Conservation (phyloP, 129 eudicot genomes). For the Tagetes erecta region DNA sequence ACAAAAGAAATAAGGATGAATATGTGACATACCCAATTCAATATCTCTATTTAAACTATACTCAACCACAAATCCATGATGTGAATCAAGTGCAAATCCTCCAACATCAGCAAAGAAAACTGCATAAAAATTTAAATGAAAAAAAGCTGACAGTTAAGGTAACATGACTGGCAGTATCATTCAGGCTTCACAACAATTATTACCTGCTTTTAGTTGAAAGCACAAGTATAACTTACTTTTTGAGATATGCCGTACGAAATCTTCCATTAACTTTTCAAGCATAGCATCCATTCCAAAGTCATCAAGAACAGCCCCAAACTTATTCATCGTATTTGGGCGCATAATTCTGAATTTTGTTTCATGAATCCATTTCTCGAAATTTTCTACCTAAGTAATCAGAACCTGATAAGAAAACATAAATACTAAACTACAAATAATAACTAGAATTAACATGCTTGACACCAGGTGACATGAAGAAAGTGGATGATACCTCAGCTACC, state of each 20-base stretch:
- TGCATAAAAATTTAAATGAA: conserved; percentile 36
- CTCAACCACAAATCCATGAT: conserved; percentile 94
- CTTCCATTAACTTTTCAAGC: conserved; percentile 84
- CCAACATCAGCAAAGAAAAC: conserved; percentile 93
- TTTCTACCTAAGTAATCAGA: conserved; percentile 72
- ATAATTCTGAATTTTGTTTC: conserved; percentile 79
- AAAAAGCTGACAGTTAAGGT: conserved; percentile 8
- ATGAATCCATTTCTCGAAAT: conserved; percentile 77
- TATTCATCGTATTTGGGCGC: conserved; percentile 90
- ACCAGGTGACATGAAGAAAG: conserved; percentile 19
- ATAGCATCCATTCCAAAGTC: conserved; percentile 85
- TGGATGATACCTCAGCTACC: conserved; percentile 68
- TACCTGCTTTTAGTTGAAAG: neutral
- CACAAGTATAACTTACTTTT: conserved; percentile 44
- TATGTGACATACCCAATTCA: conserved; percentile 60
- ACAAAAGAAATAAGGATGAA: conserved; percentile 18
- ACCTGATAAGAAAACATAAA: conserved; percentile 46
- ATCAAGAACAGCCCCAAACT: conserved; percentile 89
- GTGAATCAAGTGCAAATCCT: conserved; percentile 81
- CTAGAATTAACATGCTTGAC: conserved; percentile 29
- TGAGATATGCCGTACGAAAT: conserved; percentile 75
- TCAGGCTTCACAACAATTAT: conserved; percentile 16
- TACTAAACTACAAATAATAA: conserved; percentile 41
- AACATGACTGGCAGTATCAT: conserved; percentile 8
- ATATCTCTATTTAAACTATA: conserved; percentile 81